A percentile compares a stretch with the other conserved stretches of the same genome.
phyloP scores from a whole-genome alignment of 2,329 filamentous ascomycete genomes.

The Fusarium sp. region DNA sequence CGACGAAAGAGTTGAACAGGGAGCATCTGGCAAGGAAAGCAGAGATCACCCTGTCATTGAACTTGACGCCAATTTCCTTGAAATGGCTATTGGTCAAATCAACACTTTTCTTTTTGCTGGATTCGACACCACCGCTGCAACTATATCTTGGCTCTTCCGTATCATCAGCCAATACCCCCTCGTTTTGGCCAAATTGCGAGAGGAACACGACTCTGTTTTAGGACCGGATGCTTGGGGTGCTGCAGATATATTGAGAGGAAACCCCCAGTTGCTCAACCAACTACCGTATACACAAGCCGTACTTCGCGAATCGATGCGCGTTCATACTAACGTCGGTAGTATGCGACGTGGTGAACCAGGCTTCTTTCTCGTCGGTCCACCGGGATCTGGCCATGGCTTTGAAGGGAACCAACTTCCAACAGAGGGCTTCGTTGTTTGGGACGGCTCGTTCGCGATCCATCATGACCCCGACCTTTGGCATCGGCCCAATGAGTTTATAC shows the following conservation, averaged over 20 bases:
- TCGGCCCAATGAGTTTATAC: constrained; percentile 26
- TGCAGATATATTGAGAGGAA: constrained; percentile 22
- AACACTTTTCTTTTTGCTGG: constrained; percentile 54
- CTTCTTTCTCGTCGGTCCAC: constrained; percentile 46
- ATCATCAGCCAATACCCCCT: constrained; percentile 47
- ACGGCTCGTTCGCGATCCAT: constrained; percentile 31
- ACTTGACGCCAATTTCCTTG: constrained; percentile 24
- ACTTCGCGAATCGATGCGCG: constrained; percentile 52
- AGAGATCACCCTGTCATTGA: constrained; percentile 24
- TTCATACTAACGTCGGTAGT: constrained; percentile 43
- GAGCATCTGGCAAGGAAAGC: neutral
- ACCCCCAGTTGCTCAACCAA: constrained; percentile 46
- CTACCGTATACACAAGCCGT: constrained; percentile 53
- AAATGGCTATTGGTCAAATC: constrained; percentile 49
- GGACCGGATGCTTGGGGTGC: constrained; percentile 44
- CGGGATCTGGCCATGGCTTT: constrained; percentile 21
- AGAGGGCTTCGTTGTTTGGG: constrained; percentile 42
- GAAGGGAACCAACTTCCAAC: constrained; percentile 43
- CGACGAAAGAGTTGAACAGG: constrained; percentile 14
- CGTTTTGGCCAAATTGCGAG: constrained; percentile 47
- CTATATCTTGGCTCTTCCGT: constrained; percentile 51
- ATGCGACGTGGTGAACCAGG: constrained; percentile 29
- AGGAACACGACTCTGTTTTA: constrained; percentile 52
- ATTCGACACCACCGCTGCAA: constrained; percentile 52
- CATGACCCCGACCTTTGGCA: constrained; percentile 31